Evolutionary conservation across 257 asterid genomes (phyloP), one percentile per base, ranked within the genome.

Genomic region (Nicotiana paniculata): DNA sequence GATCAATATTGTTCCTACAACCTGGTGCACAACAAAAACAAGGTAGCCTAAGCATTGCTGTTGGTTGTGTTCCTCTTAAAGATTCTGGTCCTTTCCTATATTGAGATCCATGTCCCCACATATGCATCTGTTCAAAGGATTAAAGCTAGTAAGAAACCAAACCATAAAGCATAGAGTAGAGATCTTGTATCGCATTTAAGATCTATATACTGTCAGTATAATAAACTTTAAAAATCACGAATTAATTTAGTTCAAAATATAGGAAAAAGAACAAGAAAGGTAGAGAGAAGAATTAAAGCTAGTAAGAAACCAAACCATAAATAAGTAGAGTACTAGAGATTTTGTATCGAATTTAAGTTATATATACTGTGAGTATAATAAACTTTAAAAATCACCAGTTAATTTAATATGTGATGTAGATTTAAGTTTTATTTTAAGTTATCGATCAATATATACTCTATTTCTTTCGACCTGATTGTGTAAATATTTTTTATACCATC

Each of bases 41-140:
- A 13, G 91, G 91, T 0, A 88, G 87, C 86, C 91, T 81, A 1
- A 88, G 87, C 91, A 88, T 88, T 6, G 89, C 91, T 53, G 91
- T 88, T 62, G 91, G 91, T 72, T 88, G 91, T 55, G 88, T 88
- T 8, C 91, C 91, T 55, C 91, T 78, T 11, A 88, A 84, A 3
- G 91, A 88, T 57, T 88, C 91, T 72, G 91, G 91, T 13, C 91
- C 91, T 82, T 85, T 88, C 64, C 91, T 79, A 66, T 86, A 88
- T 82, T 88, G 91, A 17, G 91, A 88, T 61, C 91, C 91, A 85
- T 88, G 90, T 15, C 91, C 91, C 91, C 91, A 88, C 91, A 88
- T 88, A 59, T 88, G 91, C 91, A 88, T 86, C 91, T 88, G 43
- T 48, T 74, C 1, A 28, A 28, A 62, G 12, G 9, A 21, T 64